Conservation (phyloP, 768 basidiomycete genomes). For the Suillus fuscotomentosus region DNA sequence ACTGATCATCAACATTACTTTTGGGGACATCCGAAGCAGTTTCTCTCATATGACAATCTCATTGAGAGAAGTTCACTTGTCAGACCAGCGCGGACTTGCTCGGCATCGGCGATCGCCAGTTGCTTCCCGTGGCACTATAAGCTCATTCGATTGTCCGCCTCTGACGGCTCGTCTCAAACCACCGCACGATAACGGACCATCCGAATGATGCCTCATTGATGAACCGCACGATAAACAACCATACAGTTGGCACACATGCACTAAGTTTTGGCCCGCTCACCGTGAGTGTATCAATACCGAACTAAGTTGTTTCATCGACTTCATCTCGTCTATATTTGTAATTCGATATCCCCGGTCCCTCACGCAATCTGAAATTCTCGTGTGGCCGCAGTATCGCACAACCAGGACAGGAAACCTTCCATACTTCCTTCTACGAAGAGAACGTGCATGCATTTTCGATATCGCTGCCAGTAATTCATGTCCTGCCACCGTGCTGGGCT, state of each 20-base stretch:
- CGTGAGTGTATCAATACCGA: not conserved
- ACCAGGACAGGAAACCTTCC: not conserved
- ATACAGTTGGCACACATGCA: not conserved
- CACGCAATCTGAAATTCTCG: not conserved
- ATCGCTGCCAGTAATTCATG: not conserved
- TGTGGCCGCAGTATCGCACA: not conserved
- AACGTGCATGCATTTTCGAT: not conserved
- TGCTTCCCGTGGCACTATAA: no score
- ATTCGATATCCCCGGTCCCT: not conserved
- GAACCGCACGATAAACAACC: not conserved
- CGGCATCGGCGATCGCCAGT: not conserved
- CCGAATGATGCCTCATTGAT: not conserved
- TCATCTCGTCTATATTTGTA: not conserved
- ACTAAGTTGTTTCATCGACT: not conserved
- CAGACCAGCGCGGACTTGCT: not conserved
- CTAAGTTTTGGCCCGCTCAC: not conserved
- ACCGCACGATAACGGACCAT: not conserved
- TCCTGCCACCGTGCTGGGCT: not conserved
- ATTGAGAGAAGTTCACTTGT: not conserved
- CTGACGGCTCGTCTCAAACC: not conserved
- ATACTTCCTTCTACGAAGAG: not conserved
- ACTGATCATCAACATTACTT: not conserved
- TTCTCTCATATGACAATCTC: not conserved
- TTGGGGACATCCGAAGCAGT: not conserved
- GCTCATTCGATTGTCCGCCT: not conserved